Percentiles rank a stretch among this genome's conserved stretches.
Conservation (phyloP, 768 basidiomycete species). For the Daedaleopsis nitida region DNA sequence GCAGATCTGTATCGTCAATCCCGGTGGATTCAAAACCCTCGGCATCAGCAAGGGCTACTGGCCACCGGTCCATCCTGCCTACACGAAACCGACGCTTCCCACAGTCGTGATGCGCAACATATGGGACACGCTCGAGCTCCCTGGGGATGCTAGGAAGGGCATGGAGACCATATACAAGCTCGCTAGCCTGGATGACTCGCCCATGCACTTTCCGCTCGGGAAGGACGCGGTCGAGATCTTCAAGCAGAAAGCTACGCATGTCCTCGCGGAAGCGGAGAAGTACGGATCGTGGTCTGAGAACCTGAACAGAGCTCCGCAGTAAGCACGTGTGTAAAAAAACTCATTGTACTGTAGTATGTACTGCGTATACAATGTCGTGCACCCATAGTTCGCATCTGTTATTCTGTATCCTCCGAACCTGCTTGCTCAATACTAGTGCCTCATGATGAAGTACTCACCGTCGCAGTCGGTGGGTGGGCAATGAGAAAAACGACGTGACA, state of each 20-base stretch:
- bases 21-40: constrained; percentile 9
- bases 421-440: too few species aligned
- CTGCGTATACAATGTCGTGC: too few species aligned
- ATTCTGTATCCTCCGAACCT: too few species aligned
- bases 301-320: too few species aligned
- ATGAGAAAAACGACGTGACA: too few species aligned
- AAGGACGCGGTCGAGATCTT: neutral
- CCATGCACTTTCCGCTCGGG: constrained; percentile 10
- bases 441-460: too few species aligned
- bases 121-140: neutral
- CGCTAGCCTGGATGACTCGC: constrained; percentile 1
- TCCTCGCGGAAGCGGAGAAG: neutral
- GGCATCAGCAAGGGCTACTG: neutral
- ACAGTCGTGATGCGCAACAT: neutral
- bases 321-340: too few species aligned
- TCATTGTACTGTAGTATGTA: too few species aligned
- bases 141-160: neutral
- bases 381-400: too few species aligned
- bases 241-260: neutral
- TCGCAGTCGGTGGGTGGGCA: too few species aligned
- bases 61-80: constrained; percentile 15
- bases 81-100: neutral
- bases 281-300: constrained; percentile 12
- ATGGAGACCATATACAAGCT: constrained; percentile 10
- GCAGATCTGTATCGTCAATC: constrained; percentile 17